Evolutionary conservation across 176 grass and related monocot genomes (phyloP).

Genomic region (Dendrocalamus sinicus): DNA sequence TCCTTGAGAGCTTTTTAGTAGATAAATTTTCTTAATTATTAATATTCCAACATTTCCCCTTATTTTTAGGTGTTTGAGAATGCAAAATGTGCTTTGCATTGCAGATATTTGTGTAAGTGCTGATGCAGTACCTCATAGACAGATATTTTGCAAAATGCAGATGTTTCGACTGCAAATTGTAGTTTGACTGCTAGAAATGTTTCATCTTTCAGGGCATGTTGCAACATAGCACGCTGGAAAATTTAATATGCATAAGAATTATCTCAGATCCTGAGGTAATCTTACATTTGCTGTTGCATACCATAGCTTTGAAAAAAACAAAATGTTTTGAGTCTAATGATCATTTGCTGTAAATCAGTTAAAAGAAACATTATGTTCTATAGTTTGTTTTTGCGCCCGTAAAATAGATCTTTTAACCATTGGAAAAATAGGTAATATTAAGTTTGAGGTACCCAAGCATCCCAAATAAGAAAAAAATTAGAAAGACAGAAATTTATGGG

Average conservation of each 20-base stretch:
- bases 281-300: background rate
- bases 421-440: background rate
- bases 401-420: conserved; percentile 14
- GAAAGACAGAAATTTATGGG: background rate
- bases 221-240: conserved; percentile 60
- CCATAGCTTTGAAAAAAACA: background rate
- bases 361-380: background rate
- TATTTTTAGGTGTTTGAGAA: conserved; percentile 52
- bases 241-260: conserved; percentile 62
- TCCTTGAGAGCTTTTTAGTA: background rate
- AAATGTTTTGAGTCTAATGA: background rate
- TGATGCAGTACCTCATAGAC: conserved; percentile 24
- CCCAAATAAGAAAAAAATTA: background rate
- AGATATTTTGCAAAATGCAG: no score
- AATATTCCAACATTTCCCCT: background rate
- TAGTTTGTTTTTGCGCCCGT: background rate
- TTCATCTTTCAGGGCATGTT: conserved; percentile 66
- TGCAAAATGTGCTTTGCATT: conserved; percentile 73
- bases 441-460: background rate
- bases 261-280: conserved; percentile 74
- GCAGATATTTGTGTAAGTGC: conserved; percentile 67
- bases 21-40: background rate
- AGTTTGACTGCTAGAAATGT: no score
- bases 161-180: no score
- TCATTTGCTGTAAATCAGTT: conserved; percentile 28